A percentile compares a stretch with the other conserved stretches of the same genome.
Evolutionary conservation across 345 rosid genomes (phyloP).

Genomic region (Populus pruinosa): DNA sequence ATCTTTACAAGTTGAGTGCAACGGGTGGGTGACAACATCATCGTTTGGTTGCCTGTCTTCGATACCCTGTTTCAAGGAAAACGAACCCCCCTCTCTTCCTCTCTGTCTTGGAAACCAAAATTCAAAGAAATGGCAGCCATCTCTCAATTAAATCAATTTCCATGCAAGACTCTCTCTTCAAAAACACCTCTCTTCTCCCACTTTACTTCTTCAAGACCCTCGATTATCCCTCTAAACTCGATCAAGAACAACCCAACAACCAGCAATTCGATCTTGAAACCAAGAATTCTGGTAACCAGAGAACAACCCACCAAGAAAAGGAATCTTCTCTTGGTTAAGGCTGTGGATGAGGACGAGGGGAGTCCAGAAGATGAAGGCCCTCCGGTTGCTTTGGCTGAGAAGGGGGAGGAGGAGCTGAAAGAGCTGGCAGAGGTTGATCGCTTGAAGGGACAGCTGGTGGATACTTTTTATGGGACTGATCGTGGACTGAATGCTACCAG

Average conservation of each 20-base stretch:
- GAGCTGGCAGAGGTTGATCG: conserved; percentile 46
- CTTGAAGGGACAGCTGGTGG: conserved; percentile 62
- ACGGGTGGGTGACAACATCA: no score
- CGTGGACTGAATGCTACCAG: conserved; percentile 68
- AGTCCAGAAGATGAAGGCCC: conserved; percentile 26
- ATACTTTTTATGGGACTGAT: conserved; percentile 72
- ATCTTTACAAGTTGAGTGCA: no score
- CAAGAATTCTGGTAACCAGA: neutral
- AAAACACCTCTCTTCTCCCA: conserved; percentile 12
- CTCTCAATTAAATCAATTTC: conserved; percentile 42
- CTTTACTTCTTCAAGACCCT: conserved; percentile 13
- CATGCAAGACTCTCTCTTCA: conserved; percentile 34
- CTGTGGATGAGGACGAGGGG: conserved; percentile 30
- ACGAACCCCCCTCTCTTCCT: neutral
- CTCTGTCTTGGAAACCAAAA: neutral
- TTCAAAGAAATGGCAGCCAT: conserved; percentile 46
- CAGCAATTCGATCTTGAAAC: conserved; percentile 1
- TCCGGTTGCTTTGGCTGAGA: conserved; percentile 19
- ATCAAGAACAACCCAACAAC: conserved; percentile 1
- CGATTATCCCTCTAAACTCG: conserved; percentile 12
- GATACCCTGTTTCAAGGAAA: no score
- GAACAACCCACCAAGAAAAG: conserved; percentile 20
- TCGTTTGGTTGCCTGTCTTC: no score
- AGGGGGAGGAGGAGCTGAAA: conserved; percentile 34
- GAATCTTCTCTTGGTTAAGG: conserved; percentile 30